Conservation (phyloP, 2,329 filamentous ascomycete genomes). For the Alternaria atra region DNA sequence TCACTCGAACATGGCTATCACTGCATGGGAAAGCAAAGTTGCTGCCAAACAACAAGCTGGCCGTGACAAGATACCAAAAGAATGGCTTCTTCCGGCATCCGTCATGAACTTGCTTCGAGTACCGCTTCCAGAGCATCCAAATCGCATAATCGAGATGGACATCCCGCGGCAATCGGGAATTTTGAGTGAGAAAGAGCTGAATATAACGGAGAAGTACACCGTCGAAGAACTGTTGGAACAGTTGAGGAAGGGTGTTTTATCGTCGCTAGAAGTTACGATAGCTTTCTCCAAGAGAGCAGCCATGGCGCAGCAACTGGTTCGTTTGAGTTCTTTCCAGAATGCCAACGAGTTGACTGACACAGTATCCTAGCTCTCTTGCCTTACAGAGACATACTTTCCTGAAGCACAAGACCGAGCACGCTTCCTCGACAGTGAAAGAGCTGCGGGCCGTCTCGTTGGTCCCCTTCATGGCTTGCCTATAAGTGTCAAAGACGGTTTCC, state of each 20-base stretch:
- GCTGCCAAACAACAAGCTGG: constrained; percentile 2
- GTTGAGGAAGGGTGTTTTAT: constrained; percentile 52
- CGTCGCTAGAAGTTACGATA: constrained; percentile 58
- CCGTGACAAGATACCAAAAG: constrained; percentile 46
- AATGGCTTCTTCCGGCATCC: constrained; percentile 49
- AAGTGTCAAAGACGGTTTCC: constrained; percentile 73
- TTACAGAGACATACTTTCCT: constrained; percentile 64
- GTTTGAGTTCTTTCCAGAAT: constrained; percentile 1
- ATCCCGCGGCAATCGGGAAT: constrained; percentile 63
- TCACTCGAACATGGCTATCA: not conserved
- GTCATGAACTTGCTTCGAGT: constrained; percentile 6
- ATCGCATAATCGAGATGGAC: constrained; percentile 45
- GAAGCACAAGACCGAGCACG: constrained; percentile 60
- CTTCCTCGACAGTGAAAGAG: constrained; percentile 60
- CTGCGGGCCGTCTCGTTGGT: constrained; percentile 58
- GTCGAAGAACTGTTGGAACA: constrained; percentile 50
- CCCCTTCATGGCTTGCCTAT: constrained; percentile 72
- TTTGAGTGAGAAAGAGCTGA: constrained; percentile 60
- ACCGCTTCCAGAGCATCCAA: constrained; percentile 6
- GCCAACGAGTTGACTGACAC: not conserved
- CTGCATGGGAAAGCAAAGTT: constrained; percentile 9
- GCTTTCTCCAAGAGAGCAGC: constrained; percentile 62
- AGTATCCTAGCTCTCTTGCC: constrained; percentile 60
- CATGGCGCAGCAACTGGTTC: constrained; percentile 62
- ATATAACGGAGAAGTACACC: constrained; percentile 53